Conservation (phyloP, 2,329 filamentous ascomycete species). For the Elsinoe fawcettii region DNA sequence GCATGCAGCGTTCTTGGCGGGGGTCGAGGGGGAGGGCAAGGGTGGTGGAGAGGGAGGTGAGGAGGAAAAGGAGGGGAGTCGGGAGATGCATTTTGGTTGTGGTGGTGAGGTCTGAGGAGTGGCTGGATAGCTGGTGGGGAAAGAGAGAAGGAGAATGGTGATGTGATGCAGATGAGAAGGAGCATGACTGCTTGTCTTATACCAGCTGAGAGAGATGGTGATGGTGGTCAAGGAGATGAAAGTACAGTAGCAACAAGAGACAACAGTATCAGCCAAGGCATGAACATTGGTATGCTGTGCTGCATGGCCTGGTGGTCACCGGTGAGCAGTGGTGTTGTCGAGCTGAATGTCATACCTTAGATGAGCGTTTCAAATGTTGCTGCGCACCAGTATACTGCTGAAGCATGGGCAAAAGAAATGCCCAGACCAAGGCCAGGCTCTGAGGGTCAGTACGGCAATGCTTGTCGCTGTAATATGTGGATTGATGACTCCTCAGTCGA, state of each 20-base stretch:
- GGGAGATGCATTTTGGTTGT: not conserved
- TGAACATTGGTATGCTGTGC: not conserved
- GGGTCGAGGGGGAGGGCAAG: not conserved
- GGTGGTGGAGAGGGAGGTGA: not conserved
- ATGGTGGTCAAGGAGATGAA: not conserved
- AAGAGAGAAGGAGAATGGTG: too few species aligned
- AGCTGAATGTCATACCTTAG: not conserved
- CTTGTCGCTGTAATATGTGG: too few species aligned
- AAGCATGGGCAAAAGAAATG: too few species aligned
- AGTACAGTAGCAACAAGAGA: not conserved
- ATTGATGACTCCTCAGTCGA: too few species aligned
- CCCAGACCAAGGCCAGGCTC: too few species aligned
- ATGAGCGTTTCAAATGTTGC: not conserved
- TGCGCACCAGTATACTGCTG: not conserved
- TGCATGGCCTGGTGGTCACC: not conserved
- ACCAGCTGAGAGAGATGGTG: not conserved
- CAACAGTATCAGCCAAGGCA: not conserved
- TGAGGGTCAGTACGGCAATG: too few species aligned
- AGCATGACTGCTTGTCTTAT: not conserved
- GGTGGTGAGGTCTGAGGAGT: too few species aligned
- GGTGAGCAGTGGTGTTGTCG: not conserved
- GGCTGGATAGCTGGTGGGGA: too few species aligned
- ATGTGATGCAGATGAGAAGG: not conserved
- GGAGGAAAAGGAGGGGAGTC: not conserved
- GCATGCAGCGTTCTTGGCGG: not conserved